Conservation (phyloP, 106 monocot genomes). For the Narthecium ossifragum region DNA sequence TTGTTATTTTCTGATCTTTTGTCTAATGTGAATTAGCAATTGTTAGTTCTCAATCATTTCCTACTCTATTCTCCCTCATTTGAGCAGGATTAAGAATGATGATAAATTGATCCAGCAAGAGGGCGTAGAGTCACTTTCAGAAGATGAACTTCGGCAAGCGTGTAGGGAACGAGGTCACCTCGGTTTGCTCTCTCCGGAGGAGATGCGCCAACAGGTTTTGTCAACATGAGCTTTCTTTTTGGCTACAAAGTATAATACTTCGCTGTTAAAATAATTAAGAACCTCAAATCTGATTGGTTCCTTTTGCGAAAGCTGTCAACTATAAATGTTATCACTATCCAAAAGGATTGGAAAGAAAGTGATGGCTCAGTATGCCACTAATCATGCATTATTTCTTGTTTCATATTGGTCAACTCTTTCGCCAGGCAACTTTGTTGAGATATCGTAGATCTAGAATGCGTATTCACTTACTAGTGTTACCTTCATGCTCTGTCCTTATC, state of each 20-base stretch:
- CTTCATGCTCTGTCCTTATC: too few species aligned
- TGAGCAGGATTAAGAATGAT: conserved; percentile 88
- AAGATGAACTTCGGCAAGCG: conserved; percentile 85
- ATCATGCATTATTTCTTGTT: too few species aligned
- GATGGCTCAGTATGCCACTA: too few species aligned
- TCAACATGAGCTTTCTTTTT: not conserved
- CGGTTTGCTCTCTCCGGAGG: conserved; percentile 89
- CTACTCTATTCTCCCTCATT: conserved; percentile 1
- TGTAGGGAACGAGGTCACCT: conserved; percentile 84
- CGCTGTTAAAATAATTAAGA: not conserved
- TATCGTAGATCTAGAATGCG: too few species aligned
- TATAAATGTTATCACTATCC: not conserved
- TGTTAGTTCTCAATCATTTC: too few species aligned
- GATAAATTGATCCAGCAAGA: conserved; percentile 90
- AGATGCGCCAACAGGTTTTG: conserved; percentile 86
- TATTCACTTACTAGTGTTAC: too few species aligned
- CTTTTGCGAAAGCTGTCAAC: not conserved
- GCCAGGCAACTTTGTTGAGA: too few species aligned
- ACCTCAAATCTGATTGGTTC: not conserved
- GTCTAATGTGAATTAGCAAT: too few species aligned
- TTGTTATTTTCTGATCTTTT: too few species aligned
- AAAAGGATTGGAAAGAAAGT: too few species aligned
- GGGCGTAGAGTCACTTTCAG: conserved; percentile 93
- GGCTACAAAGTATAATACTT: not conserved
- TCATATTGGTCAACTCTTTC: too few species aligned